Evolutionary conservation across 495 filamentous ascomycete genomes (phyloP), one percentile per base, ranked within the genome.

Genomic region (Talaromyces adpressus): DNA sequence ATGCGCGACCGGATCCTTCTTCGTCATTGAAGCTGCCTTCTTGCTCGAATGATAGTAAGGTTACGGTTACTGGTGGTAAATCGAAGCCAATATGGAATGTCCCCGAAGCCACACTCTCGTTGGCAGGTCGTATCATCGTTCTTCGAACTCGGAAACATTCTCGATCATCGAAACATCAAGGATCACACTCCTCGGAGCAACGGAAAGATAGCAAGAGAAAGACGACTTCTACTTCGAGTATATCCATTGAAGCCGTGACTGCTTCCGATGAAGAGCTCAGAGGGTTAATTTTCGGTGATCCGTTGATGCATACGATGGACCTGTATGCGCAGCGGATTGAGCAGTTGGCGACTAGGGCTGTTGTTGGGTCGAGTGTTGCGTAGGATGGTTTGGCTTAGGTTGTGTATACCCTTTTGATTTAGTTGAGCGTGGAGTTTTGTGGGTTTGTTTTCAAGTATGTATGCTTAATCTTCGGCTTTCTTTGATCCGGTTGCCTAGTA

Each of bases 221-320:
- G 41, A 12, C 45, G 32, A 12, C 62, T 63, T 27, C 64, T 68
- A 22, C 70, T 62, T 75, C 23, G 73, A 71, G 49, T 86, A 25
- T 56, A 53, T 80, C 80, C 5, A 78, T 88, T 1, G 81, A 84
- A 54, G 90, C 89, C 20, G 85, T 84, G 62, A 74, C 84, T 16
- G 79, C 83, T 2, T 83, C 77, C n/a, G 87, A 92, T 71, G 81
- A 85, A 53, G 72, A 86, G 64, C 73, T 94, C 23, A 74, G 86
- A 29, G 78, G 76, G 2, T 82, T 89, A 9, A 77, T 94, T 0
- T 94, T 90, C 80, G 91, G 91, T 0, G 91, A 94, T 71, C 89
- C 89, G 0, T 73, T 91, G 14, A 87, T 85, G 74, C 91, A 94
- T 72, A 81, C 84, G 70, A 93, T 94, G 90, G 82, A 77, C 70